Evolutionary conservation across 202 grass and related monocot species (phyloP).

Genomic region (Zizania palustris): DNA sequence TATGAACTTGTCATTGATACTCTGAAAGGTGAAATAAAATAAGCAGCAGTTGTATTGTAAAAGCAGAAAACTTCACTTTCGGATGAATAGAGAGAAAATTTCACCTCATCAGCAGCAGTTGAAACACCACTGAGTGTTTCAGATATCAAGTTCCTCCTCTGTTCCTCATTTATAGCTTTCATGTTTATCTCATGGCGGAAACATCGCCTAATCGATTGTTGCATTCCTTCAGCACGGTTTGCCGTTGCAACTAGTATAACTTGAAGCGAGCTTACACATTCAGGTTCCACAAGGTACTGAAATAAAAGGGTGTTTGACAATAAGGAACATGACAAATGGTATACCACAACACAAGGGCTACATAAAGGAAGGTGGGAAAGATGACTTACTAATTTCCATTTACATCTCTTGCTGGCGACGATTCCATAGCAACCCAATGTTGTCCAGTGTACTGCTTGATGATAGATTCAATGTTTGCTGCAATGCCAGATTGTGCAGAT

Average conservation of each 20-base stretch:
- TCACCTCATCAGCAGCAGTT: slow-evolving; percentile 58
- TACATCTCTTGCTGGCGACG: slow-evolving; percentile 39
- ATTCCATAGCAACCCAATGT: slow-evolving; percentile 50
- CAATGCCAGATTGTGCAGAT: slow-evolving; percentile 78
- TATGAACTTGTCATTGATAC: slow-evolving; percentile 66
- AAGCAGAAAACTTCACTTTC: slow-evolving; percentile 14
- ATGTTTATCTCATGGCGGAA: slow-evolving; percentile 95
- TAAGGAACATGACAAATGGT: slow-evolving; percentile 34
- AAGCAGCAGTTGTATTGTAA: slow-evolving; percentile 29
- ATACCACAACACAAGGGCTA: slow-evolving; percentile 32
- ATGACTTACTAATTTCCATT: slow-evolving; percentile 55
- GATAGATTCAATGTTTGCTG: slow-evolving; percentile 68
- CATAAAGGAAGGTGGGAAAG: slow-evolving; percentile 20
- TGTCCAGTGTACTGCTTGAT: slow-evolving; percentile 79
- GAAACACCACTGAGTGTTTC: slow-evolving; percentile 59
- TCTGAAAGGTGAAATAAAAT: slow-evolving; percentile 59
- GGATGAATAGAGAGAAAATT: slow-evolving; percentile 32
- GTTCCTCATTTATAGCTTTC: slow-evolving; percentile 78
- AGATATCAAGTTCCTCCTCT: slow-evolving; percentile 76
- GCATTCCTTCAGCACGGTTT: slow-evolving; percentile 78
- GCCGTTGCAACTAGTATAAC: slow-evolving; percentile 87
- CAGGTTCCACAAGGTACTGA: slow-evolving; percentile 62
- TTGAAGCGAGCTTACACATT: slow-evolving; percentile 58
- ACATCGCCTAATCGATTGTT: slow-evolving; percentile 74
- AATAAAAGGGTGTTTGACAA: slow-evolving; percentile 20